Base-by-base conservation (phyloP, 2,329 filamentous ascomycete species). In the Venturia nashicola region DNA sequence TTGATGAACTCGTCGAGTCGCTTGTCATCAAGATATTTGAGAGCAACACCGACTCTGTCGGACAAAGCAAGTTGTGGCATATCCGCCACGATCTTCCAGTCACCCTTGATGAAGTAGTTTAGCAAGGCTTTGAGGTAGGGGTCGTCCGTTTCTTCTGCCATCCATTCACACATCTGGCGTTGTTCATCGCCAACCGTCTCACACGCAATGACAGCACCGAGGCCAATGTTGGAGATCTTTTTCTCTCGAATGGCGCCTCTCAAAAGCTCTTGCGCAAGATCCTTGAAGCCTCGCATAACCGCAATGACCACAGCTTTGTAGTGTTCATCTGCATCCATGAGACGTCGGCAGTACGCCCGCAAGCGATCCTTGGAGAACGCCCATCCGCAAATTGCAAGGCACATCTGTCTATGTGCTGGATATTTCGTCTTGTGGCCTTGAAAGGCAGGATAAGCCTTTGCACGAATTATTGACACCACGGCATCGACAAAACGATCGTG, bases 71-170 rank as follows among this genome's bases (percentile, higher is more conserved):
- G 80, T 36, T 89, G 88, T 23, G 82, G 79, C 71, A 91, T 89
- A 67, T 87, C 83, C 46, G 88, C 86, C 48, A 94, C 88, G 48
- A 83, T 82, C 20, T 82, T 78, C 90, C 90, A 94, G 72, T 91
- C 83, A 5, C 87, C 87, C 0, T 86, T 90, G 11, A 87, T 86
- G 66, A 94, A 89, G 68, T 90, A 86, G 3, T 86, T 86, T 32
- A 90, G 89, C 59, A 94, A 87, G 6, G 89, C 89, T 64, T 89
- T 86, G 32, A 94, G 81, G 71, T 92, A 93, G 0, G 89, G 87
- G 69, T 94, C 89, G 0, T 86, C 85, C 66, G 87, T 80, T 68
- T 86, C 83, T 66, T 83, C 83, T 32, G 82, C 81, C 72, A 87
- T 84, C 74, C 84, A 85, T 12, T 78, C 74, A 67, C 84, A 86